Evolutionary conservation across 1,139 yeast genomes (phyloP).

Genomic region (Blastobotrys aristatus): DNA sequence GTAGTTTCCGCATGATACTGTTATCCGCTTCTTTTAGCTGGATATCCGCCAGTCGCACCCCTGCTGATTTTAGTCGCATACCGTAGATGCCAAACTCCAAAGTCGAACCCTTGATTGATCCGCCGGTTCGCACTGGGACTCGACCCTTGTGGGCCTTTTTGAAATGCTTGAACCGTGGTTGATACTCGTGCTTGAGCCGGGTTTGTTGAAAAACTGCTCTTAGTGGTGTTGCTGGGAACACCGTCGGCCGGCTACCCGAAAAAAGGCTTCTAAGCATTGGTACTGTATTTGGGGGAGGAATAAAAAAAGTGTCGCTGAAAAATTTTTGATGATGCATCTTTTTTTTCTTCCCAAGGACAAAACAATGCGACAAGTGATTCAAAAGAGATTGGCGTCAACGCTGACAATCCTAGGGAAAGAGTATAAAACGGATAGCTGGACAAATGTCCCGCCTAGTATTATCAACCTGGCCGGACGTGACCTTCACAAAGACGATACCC

Average conservation of each 20-base stretch:
- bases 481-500: constrained; percentile 66
- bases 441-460: constrained; percentile 79
- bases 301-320: neutral
- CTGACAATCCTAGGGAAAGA: constrained; percentile 44
- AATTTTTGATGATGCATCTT: neutral
- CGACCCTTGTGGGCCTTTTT: constrained; percentile 87
- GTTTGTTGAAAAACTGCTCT: constrained; percentile 16
- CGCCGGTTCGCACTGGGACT: constrained; percentile 92
- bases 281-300: neutral
- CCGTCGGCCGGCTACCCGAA: neutral
- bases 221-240: neutral
- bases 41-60: constrained; percentile 79
- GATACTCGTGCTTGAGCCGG: constrained; percentile 73
- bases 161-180: constrained; percentile 63
- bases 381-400: constrained; percentile 2
- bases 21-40: constrained; percentile 90
- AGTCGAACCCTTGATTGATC: constrained; percentile 83
- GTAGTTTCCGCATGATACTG: constrained; percentile 73
- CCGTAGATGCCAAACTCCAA: constrained; percentile 82
- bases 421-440: constrained; percentile 68
- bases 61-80: constrained; percentile 79
- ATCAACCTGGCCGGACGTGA: constrained; percentile 63
- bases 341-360: neutral
- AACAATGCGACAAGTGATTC: constrained; percentile 3
- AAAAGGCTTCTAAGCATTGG: neutral